Evolutionary conservation across 2,329 filamentous ascomycete species (phyloP).

Genomic region (Neofusicoccum laricinum): DNA sequence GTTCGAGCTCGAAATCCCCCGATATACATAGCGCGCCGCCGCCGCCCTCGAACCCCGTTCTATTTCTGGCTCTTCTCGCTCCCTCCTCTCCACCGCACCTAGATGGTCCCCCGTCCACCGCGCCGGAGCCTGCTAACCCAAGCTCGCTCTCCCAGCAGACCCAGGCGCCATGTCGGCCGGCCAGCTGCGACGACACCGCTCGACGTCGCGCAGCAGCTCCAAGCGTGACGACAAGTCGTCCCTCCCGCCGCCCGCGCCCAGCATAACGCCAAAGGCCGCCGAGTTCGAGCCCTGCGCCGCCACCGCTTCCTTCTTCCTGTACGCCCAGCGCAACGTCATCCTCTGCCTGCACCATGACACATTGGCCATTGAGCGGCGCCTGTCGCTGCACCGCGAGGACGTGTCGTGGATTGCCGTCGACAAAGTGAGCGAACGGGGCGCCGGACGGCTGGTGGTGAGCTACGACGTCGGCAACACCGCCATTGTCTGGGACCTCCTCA

Average conservation of each 20-base stretch:
- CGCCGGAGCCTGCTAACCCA: conserved; percentile 22
- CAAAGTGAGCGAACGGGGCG: conserved; percentile 82
- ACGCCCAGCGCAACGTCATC: conserved; percentile 76
- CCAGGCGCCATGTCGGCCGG: conserved; percentile 43
- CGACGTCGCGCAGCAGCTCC: conserved; percentile 38
- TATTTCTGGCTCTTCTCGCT: conserved; percentile 19
- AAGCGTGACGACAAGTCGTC: conserved; percentile 27
- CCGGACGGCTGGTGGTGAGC: conserved; percentile 83
- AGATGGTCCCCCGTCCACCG: conserved; percentile 3
- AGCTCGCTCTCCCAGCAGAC: conserved; percentile 20
- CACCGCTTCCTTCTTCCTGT: conserved; percentile 86
- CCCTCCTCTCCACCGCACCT: not conserved
- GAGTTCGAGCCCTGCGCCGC: conserved; percentile 84
- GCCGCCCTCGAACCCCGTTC: conserved; percentile 17
- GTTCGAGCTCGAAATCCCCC: conserved; percentile 24
- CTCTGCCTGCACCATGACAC: conserved; percentile 92
- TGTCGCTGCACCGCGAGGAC: conserved; percentile 78
- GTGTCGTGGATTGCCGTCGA: conserved; percentile 84
- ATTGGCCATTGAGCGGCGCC: conserved; percentile 80
- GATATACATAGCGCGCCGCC: conserved; percentile 26
- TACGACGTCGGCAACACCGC: conserved; percentile 89
- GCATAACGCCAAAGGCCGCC: conserved; percentile 44
- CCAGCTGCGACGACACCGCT: conserved; percentile 39
- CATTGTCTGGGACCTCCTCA: conserved; percentile 95
- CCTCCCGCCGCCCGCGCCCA: conserved; percentile 38